Conservation (phyloP, 805 yeast genomes). For the Barnettozyma californica region DNA sequence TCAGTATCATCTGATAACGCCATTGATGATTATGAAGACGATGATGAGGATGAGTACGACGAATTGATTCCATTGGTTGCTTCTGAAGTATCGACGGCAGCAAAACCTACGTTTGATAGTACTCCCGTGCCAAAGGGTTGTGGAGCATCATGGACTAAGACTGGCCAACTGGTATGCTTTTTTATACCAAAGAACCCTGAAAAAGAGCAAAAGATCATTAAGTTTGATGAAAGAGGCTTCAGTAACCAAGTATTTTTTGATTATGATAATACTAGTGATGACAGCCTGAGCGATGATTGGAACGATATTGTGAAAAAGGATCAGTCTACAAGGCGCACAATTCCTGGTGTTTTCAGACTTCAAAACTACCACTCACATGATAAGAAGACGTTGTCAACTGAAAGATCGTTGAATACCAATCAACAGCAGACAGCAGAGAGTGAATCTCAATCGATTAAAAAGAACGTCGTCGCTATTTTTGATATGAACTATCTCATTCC, state of each 20-base stretch:
- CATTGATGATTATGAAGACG: constrained; percentile 27
- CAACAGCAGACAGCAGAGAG: neutral
- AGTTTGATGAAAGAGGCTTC: constrained; percentile 51
- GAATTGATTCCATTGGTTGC: constrained; percentile 19
- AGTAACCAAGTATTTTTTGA: constrained; percentile 28
- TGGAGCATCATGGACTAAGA: constrained; percentile 83
- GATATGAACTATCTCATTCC: constrained; percentile 73
- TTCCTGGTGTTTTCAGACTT: constrained; percentile 39
- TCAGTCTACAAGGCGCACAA: constrained; percentile 39
- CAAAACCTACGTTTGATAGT: constrained; percentile 50
- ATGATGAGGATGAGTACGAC: constrained; percentile 29
- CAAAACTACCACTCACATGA: constrained; percentile 13
- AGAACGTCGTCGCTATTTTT: constrained; percentile 54
- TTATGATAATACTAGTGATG: constrained; percentile 36
- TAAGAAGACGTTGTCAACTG: constrained; percentile 15
- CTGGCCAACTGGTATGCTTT: constrained; percentile 78
- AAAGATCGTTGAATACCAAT: constrained; percentile 17
- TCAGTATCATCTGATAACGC: constrained; percentile 17
- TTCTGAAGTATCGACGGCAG: constrained; percentile 4
- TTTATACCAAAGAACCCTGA: constrained; percentile 54
- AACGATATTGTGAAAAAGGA: constrained; percentile 59
- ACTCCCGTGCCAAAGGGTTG: constrained; percentile 92
- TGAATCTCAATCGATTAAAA: constrained; percentile 19
- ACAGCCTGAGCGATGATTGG: constrained; percentile 64
- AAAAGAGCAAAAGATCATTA: constrained; percentile 37